Evolutionary conservation across 2,329 filamentous ascomycete genomes (phyloP).

Genomic region (Fusarium ambrosium): DNA sequence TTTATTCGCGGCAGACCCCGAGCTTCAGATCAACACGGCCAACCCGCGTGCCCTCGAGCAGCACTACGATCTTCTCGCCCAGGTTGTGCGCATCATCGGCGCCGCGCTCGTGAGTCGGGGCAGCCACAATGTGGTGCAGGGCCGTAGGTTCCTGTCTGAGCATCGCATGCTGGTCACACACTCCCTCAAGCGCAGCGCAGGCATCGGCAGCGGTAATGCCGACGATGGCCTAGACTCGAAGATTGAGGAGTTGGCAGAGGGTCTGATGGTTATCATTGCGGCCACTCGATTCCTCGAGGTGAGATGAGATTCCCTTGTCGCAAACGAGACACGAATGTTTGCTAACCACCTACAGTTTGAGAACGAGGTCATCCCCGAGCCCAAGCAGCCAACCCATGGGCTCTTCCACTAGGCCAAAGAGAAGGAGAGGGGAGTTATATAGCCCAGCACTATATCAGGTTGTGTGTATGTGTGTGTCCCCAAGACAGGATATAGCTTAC

Average conservation of each 20-base stretch:
- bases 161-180: slow-evolving; percentile 88
- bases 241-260: slow-evolving; percentile 84
- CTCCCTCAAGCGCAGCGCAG: slow-evolving; percentile 89
- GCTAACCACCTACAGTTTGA: slow-evolving; percentile 56
- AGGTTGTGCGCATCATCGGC: slow-evolving; percentile 84
- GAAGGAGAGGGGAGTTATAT: slow-evolving; percentile 3
- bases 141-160: slow-evolving; percentile 82
- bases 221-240: slow-evolving; percentile 67
- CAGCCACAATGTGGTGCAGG: slow-evolving; percentile 84
- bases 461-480: background rate
- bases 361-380: slow-evolving; percentile 53
- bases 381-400: slow-evolving; percentile 50
- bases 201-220: slow-evolving; percentile 70
- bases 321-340: background rate
- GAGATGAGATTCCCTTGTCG: slow-evolving; percentile 48
- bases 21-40: slow-evolving; percentile 84
- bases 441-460: slow-evolving; percentile 9
- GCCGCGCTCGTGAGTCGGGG: slow-evolving; percentile 86
- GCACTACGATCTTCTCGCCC: slow-evolving; percentile 87
- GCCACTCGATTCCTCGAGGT: slow-evolving; percentile 91
- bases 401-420: slow-evolving; percentile 56
- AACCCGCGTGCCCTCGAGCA: slow-evolving; percentile 79
- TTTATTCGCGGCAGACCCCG: slow-evolving; percentile 92
- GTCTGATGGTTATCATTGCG: slow-evolving; percentile 85
- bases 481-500: slow-evolving; percentile 35